Percentiles rank a stretch among this genome's conserved stretches.
Evolutionary conservation across 129 eudicot genomes (phyloP).

Genomic region (Escallonia rubra): DNA sequence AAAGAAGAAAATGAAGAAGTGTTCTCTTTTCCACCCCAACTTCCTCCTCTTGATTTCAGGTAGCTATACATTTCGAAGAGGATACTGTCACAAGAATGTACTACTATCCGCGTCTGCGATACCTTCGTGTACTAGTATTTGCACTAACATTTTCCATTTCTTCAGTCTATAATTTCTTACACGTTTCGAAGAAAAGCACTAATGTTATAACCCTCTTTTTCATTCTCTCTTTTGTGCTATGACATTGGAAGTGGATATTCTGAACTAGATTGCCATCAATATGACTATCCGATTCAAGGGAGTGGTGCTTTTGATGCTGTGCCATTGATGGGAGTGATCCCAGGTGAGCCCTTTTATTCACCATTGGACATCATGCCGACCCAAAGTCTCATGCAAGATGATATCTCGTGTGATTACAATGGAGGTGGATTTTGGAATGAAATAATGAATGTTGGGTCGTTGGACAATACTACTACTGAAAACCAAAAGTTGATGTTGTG

Average conservation of each 20-base stretch:
- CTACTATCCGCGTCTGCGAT: too few relatives aligned
- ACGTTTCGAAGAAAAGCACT: neutral
- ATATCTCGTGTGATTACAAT: conserved; percentile 2
- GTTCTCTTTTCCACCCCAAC: conserved; percentile 39
- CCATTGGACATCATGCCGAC: conserved; percentile 34
- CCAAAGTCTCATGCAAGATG: conserved; percentile 37
- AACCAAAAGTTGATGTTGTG: neutral
- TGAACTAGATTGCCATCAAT: conserved; percentile 14
- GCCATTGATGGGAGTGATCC: conserved; percentile 21
- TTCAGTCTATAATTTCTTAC: neutral
- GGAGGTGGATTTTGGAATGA: neutral
- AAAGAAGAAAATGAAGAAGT: conserved; percentile 27
- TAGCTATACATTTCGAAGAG: neutral
- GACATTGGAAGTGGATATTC: conserved; percentile 23
- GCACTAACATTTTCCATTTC: neutral
- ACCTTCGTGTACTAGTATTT: neutral
- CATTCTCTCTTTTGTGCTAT: neutral
- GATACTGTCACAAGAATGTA: too few relatives aligned
- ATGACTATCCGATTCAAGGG: conserved; percentile 15
- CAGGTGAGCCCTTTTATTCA: conserved; percentile 34
- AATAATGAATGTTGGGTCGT: neutral
- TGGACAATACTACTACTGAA: neutral
- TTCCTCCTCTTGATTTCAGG: conserved; percentile 53
- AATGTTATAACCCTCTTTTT: neutral
- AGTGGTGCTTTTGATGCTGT: conserved; percentile 18